Percentiles rank a stretch among this genome's conserved stretches.
Conservation (phyloP, 164 flowering plant genomes). For the Macadamia integrifolia region DNA sequence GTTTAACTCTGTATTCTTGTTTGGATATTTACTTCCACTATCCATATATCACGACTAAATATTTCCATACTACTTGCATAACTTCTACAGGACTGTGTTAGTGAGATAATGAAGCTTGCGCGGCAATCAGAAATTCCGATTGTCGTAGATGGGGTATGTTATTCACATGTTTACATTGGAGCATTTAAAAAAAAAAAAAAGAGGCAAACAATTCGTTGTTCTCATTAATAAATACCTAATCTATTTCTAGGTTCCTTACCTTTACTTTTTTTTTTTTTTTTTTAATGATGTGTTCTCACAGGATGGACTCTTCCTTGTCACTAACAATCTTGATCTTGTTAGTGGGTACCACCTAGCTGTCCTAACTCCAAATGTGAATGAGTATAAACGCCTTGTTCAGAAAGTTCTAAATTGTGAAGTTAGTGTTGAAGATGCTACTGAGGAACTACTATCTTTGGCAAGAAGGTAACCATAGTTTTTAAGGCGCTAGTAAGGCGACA, state of each 20-base stretch:
- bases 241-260: neutral
- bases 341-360: constrained; percentile 82
- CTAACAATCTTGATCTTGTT: constrained; percentile 70
- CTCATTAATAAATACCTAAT: no score
- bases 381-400: constrained; percentile 88
- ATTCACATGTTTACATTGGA: no score
- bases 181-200: no score
- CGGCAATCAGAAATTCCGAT: constrained; percentile 68
- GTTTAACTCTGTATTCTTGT: no score
- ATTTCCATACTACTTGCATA: neutral
- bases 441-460: constrained; percentile 63
- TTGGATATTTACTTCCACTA: no score
- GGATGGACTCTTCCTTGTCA: constrained; percentile 98
- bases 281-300: constrained; percentile 18
- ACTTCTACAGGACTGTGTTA: constrained; percentile 76
- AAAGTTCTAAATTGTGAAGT: constrained; percentile 73
- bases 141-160: constrained; percentile 89
- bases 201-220: no score
- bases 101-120: constrained; percentile 75
- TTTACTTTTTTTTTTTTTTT: no score
- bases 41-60: no score
- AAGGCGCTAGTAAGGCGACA: no score
- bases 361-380: constrained; percentile 94
- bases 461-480: constrained; percentile 36
- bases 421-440: constrained; percentile 53